Conservation (phyloP, 768 basidiomycete genomes). For the Boletus rubroflammeus region DNA sequence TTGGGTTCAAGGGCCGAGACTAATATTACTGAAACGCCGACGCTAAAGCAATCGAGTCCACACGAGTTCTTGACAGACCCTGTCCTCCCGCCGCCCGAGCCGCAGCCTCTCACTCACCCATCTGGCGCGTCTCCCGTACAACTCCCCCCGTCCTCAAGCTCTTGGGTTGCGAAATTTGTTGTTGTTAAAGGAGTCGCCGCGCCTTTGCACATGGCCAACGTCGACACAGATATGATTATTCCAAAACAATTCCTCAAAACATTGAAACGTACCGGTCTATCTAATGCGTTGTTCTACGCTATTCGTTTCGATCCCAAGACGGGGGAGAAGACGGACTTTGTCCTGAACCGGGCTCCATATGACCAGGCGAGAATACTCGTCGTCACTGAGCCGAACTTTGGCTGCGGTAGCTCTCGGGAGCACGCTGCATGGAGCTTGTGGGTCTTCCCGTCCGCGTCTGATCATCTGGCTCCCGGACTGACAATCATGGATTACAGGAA, state of each 20-base stretch:
- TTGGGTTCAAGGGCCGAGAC: conserved; percentile 46
- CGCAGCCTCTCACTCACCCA: conserved; percentile 36
- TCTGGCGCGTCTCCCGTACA: conserved; percentile 27
- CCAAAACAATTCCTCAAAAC: conserved; percentile 94
- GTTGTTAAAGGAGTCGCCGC: conserved; percentile 72
- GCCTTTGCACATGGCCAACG: conserved; percentile 77
- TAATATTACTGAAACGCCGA: conserved; percentile 39
- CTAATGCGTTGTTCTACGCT: conserved; percentile 79
- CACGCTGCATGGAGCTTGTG: conserved; percentile 88
- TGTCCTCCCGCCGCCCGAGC: conserved; percentile 51
- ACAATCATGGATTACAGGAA: conserved; percentile 41
- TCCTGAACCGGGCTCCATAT: conserved; percentile 79
- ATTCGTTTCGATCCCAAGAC: conserved; percentile 75
- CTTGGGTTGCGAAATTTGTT: conserved; percentile 59
- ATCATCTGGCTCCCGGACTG: background rate
- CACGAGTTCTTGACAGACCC: conserved; percentile 77
- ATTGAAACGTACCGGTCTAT: conserved; percentile 83
- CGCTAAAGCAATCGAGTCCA: conserved; percentile 67
- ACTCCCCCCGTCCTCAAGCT: conserved; percentile 43
- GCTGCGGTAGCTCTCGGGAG: conserved; percentile 86
- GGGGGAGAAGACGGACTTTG: conserved; percentile 77
- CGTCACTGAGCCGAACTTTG: conserved; percentile 86
- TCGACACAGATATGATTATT: conserved; percentile 94
- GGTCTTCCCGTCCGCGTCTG: conserved; percentile 28
- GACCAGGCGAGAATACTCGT: conserved; percentile 75